Evolutionary conservation across 1,139 yeast genomes (phyloP), one percentile per base, ranked within the genome.

Genomic region (Nakaseomyces kungkrabaensis): DNA sequence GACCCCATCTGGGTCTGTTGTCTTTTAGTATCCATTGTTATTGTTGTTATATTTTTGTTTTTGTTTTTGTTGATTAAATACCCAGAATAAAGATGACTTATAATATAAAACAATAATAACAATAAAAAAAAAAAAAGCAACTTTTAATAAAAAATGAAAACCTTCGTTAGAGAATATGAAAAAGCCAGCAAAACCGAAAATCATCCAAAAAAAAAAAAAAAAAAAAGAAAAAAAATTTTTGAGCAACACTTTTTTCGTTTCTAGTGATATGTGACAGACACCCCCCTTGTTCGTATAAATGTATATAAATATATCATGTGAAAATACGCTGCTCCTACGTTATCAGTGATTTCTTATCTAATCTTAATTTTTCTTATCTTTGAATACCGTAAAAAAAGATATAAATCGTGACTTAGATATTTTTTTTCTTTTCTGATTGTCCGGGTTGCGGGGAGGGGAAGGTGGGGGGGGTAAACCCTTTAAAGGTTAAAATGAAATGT

Each of bases 1-100:
- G 45, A 42, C 22, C 43, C 43, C 13, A 38, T 25, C 17, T 26
- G 29, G 32, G 43, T 38, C 26, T 29, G 45, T 9, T 42, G 45
- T 42, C 45, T 42, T 24, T 42, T 42, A 26, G 34, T 29, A 29
- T 42, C 45, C 36, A 42, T 38, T 10, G 7, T 29, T 29, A 29
- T n/a, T 22, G 33, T 33, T 33, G 36, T 33, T 33, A 33, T 33
- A 33, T n/a, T n/a, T n/a, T n/a, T 33, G 13, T 33, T 3, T 37
- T 4, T 8, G 6, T 37, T 17, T 37, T 17, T 2, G 26, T 37
- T 22, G 31, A 29, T 29, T 29, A 29, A 29, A 3, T 7, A 29
- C 31, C 9, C 31, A 6, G 31, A 17, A 29, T 3, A 29, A 7
- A 29, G 6, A 29, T 9, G 9, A 29, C 9, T 29, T 29, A 29